Conservation (phyloP, 768 basidiomycete species). For the Lactarius quietus region DNA sequence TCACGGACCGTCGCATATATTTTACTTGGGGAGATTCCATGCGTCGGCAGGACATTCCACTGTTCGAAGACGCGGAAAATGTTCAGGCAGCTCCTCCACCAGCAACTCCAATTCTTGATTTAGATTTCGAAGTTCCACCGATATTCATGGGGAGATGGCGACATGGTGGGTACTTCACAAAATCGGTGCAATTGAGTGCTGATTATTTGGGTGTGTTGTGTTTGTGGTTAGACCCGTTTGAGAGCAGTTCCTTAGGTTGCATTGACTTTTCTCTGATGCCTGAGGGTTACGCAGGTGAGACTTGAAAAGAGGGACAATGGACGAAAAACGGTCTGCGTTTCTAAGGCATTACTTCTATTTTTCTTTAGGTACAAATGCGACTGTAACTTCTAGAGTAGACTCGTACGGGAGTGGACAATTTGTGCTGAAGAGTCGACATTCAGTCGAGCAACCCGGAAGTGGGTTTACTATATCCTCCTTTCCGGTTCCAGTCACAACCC, state of each 20-base stretch:
- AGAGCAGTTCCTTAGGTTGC: conserved; percentile 5
- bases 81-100: background rate
- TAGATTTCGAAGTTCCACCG: background rate
- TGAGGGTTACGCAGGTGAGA: background rate
- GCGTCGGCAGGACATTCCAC: conserved; percentile 4
- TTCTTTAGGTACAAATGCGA: too few relatives aligned
- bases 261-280: conserved; percentile 22
- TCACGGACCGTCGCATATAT: conserved; percentile 24
- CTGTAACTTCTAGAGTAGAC: too few relatives aligned
- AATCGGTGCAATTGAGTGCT: background rate
- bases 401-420: too few relatives aligned
- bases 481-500: too few relatives aligned
- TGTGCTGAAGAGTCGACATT: too few relatives aligned
- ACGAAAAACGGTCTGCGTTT: too few relatives aligned
- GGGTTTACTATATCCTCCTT: too few relatives aligned
- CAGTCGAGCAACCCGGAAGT: too few relatives aligned
- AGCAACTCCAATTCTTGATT: background rate
- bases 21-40: conserved; percentile 21
- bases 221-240: background rate
- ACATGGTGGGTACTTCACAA: background rate
- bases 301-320: background rate
- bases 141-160: too few relatives aligned
- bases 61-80: conserved; percentile 4
- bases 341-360: too few relatives aligned
- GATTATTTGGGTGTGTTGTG: background rate